Conservation (phyloP, 2,329 filamentous ascomycete genomes). For the Colletotrichum eleusines region DNA sequence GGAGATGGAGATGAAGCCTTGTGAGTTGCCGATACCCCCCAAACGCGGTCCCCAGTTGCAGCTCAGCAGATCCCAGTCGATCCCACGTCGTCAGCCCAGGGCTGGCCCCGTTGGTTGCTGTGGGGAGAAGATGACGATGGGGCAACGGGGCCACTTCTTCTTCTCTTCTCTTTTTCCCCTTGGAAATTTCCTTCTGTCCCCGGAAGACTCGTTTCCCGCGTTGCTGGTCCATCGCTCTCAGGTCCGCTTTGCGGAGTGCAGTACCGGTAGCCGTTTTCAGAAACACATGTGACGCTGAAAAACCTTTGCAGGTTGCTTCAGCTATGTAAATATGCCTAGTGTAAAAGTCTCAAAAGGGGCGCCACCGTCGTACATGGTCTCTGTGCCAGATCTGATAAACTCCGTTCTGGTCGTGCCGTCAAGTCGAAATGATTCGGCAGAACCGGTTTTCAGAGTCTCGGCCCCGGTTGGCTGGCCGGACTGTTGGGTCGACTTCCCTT, state of each 20-base stretch:
- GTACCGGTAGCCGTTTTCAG: constrained; percentile 1
- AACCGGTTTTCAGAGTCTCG: constrained; percentile 26
- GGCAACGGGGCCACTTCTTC: constrained; percentile 30
- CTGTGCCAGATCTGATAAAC: constrained; percentile 12
- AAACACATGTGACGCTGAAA: constrained; percentile 20
- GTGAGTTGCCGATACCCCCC: constrained; percentile 32
- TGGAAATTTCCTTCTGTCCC: constrained; percentile 21
- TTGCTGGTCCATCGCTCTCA: constrained; percentile 30
- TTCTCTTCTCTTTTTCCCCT: constrained; percentile 8
- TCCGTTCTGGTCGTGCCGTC: constrained; percentile 18
- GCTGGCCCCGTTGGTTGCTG: constrained; percentile 41
- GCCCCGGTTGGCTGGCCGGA: constrained; percentile 32
- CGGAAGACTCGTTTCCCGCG: constrained; percentile 28
- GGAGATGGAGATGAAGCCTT: constrained; percentile 39
- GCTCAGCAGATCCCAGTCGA: constrained; percentile 33
- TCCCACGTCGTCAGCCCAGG: constrained; percentile 41
- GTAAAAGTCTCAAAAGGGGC: constrained; percentile 1
- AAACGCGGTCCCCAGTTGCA: constrained; percentile 23
- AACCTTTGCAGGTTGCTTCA: constrained; percentile 21
- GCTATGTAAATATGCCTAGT: constrained; percentile 10
- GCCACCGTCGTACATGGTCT: constrained; percentile 12
- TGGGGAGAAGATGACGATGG: constrained; percentile 42
- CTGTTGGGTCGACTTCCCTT: constrained; percentile 22
- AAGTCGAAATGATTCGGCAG: constrained; percentile 28
- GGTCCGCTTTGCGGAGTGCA: constrained; percentile 28